These are phyloP conservation scores for Saccharomyces hybrid DNA, from an alignment of 1,139 yeast genomes.

Conservation along the genomic window DNA sequence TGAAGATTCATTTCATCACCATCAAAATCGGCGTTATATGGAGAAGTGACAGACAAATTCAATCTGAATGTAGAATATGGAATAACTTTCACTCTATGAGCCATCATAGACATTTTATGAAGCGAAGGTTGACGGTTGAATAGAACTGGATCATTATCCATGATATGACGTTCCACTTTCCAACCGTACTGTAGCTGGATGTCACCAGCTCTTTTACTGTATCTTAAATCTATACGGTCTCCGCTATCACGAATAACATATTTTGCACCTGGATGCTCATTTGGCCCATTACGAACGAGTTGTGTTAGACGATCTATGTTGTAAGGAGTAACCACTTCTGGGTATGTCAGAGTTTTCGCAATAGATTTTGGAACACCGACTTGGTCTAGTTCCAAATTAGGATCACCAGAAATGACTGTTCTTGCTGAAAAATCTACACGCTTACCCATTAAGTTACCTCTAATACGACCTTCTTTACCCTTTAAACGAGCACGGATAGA, in stretches of 20 bases:
- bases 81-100: slow-evolving; percentile 98
- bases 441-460: slow-evolving; percentile 99
- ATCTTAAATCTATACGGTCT: slow-evolving; percentile 93
- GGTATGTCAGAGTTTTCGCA: slow-evolving; percentile 91
- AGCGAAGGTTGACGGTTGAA: slow-evolving; percentile 98
- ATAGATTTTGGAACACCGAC: slow-evolving; percentile 97
- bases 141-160: slow-evolving; percentile 95
- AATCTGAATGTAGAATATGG: slow-evolving; percentile 97
- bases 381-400: slow-evolving; percentile 92
- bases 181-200: slow-evolving; percentile 97
- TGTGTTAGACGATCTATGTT: slow-evolving; percentile 90
- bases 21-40: slow-evolving; percentile 99
- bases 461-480: slow-evolving; percentile 98
- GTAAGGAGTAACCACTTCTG: slow-evolving; percentile 96
- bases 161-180: slow-evolving; percentile 97
- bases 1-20: slow-evolving; percentile 99
- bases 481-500: slow-evolving; percentile 97
- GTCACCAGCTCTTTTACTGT: slow-evolving; percentile 97
- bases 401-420: slow-evolving; percentile 99
- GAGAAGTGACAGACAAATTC: slow-evolving; percentile 96
- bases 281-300: slow-evolving; percentile 93
- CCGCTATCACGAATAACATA: slow-evolving; percentile 97
- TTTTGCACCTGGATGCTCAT: slow-evolving; percentile 99
- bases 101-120: slow-evolving; percentile 99
- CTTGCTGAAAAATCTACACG: slow-evolving; percentile 99